Percentiles rank a stretch among this genome's conserved stretches.
phyloP scores from a whole-genome alignment of 768 basidiomycete species.

The Boletus rex-veris region DNA sequence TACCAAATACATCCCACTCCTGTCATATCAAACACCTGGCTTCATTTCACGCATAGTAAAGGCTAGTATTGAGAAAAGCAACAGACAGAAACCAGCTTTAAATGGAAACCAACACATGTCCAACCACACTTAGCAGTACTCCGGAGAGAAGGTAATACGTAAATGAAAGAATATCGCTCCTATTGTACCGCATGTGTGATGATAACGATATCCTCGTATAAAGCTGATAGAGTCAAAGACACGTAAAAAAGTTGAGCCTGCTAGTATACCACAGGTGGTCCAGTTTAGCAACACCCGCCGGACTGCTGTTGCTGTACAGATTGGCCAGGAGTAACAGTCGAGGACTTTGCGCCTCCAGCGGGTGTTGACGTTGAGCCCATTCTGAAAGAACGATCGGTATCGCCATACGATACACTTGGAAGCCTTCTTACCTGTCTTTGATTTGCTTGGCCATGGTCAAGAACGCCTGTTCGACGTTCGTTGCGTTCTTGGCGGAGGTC shows the following conservation, averaged over 20 bases:
- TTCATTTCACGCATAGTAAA: background rate
- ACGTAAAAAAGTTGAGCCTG: conserved; percentile 15
- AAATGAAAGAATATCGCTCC: conserved; percentile 34
- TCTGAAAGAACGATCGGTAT: conserved; percentile 35
- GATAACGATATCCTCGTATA: conserved; percentile 24
- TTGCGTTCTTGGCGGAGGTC: conserved; percentile 98
- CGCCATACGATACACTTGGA: background rate
- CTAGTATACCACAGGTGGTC: conserved; percentile 16
- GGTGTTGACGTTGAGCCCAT: conserved; percentile 83
- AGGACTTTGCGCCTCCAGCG: conserved; percentile 72
- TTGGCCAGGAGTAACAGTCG: conserved; percentile 82
- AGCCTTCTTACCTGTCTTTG: conserved; percentile 68
- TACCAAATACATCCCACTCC: background rate
- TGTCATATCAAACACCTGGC: background rate
- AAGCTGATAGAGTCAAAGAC: conserved; percentile 14
- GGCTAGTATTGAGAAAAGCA: conserved; percentile 20
- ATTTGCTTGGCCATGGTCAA: conserved; percentile 98
- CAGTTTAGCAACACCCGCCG: conserved; percentile 73
- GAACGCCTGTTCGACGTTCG: conserved; percentile 99
- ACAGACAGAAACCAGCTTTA: conserved; percentile 23
- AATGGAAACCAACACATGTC: conserved; percentile 27
- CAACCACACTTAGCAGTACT: conserved; percentile 23
- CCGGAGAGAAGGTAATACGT: conserved; percentile 31
- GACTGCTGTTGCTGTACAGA: conserved; percentile 73
- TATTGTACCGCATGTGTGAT: conserved; percentile 29